Percentiles rank a stretch among this genome's conserved stretches.
Evolutionary conservation across 1,284 basidiomycete genomes (phyloP).

Genomic region (Pseudozyma thailandica): DNA sequence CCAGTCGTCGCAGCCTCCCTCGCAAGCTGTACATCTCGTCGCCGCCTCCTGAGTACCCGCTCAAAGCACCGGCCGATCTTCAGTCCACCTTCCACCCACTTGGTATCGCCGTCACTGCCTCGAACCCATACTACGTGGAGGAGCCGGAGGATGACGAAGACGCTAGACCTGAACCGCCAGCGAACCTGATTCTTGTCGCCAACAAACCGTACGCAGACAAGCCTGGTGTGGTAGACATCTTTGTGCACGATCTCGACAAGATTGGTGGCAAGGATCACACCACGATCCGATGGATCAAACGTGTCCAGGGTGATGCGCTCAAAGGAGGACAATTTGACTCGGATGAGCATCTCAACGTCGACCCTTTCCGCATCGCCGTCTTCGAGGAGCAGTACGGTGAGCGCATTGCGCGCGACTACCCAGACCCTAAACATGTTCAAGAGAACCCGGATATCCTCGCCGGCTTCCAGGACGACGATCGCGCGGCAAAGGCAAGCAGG

Average conservation of each 20-base stretch:
- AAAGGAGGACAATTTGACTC: slow-evolving; percentile 7
- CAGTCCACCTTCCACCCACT: slow-evolving; percentile 47
- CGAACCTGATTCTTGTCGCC: slow-evolving; percentile 46
- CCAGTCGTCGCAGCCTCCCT: slow-evolving; percentile 20
- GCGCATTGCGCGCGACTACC: slow-evolving; percentile 33
- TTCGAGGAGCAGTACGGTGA: slow-evolving; percentile 49
- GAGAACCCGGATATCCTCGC: slow-evolving; percentile 33
- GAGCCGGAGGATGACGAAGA: slow-evolving; percentile 23
- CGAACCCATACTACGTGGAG: slow-evolving; percentile 40
- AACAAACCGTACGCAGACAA: slow-evolving; percentile 48
- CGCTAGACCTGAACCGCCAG: slow-evolving; percentile 27
- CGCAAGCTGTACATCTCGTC: slow-evolving; percentile 40
- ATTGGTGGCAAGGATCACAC: slow-evolving; percentile 33
- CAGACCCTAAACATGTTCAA: slow-evolving; percentile 18
- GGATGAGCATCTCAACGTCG: slow-evolving; percentile 22
- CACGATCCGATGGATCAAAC: slow-evolving; percentile 47
- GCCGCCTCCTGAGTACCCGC: slow-evolving; percentile 33
- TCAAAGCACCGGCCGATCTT: slow-evolving; percentile 33
- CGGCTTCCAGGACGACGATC: slow-evolving; percentile 31
- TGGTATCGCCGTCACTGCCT: slow-evolving; percentile 43
- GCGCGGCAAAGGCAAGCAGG: slow-evolving; percentile 5
- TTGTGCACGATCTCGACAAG: slow-evolving; percentile 52
- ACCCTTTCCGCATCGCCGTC: slow-evolving; percentile 45
- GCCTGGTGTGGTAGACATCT: slow-evolving; percentile 50
- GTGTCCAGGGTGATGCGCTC: slow-evolving; percentile 31